These are phyloP conservation scores for Nannizzia gypsea DNA, from an alignment of 2,329 filamentous ascomycete species.

Conservation along the genomic window DNA sequence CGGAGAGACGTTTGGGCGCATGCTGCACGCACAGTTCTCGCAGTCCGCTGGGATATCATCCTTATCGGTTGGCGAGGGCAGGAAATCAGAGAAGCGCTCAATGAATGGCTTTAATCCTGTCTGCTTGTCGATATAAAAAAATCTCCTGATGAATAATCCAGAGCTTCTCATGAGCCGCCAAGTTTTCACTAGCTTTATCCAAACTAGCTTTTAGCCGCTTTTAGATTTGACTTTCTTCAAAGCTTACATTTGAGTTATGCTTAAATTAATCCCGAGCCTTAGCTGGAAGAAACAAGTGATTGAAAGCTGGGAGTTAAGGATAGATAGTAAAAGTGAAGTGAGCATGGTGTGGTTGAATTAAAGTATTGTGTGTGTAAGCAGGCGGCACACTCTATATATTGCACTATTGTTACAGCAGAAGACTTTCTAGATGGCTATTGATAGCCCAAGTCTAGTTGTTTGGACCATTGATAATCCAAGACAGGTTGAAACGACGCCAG, in stretches of 20 bases:
- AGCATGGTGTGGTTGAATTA: neutral
- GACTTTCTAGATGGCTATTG: neutral
- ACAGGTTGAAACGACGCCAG: constrained; percentile 8
- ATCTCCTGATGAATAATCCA: neutral
- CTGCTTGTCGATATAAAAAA: neutral
- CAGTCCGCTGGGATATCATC: constrained; percentile 27
- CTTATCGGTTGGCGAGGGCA: neutral
- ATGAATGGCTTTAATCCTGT: neutral
- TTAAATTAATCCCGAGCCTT: neutral
- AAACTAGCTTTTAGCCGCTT: neutral
- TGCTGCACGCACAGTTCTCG: constrained; percentile 21
- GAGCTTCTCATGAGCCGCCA: neutral
- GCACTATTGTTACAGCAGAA: neutral
- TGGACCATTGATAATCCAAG: constrained; percentile 8
- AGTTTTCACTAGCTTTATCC: neutral
- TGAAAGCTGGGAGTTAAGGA: neutral
- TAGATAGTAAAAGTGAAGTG: neutral
- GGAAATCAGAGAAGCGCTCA: neutral
- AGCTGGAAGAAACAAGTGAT: neutral
- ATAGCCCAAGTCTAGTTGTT: neutral
- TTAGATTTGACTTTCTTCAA: neutral
- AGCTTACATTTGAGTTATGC: neutral
- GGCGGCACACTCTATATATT: neutral
- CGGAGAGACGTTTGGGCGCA: constrained; percentile 21
- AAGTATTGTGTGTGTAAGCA: neutral